Evolutionary conservation across 1,284 basidiomycete species (phyloP).

Genomic region (Laetiporus sulphureus): DNA sequence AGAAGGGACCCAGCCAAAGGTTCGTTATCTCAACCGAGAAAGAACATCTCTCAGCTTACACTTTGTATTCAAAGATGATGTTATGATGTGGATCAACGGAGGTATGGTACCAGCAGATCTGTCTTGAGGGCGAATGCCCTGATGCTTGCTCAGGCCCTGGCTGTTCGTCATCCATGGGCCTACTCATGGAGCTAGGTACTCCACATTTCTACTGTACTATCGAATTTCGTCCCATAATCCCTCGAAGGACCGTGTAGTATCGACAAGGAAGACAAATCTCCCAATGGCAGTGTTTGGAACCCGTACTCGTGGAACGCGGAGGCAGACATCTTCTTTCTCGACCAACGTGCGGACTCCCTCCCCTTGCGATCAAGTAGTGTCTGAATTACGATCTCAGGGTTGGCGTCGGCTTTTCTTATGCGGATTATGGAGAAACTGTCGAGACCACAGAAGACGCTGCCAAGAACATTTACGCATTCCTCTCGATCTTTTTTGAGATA

Average conservation of each 20-base stretch:
- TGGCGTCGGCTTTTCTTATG: slow-evolving; percentile 64
- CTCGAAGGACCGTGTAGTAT: slow-evolving; percentile 49
- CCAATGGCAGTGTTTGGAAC: slow-evolving; percentile 53
- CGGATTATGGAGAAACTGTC: slow-evolving; percentile 47
- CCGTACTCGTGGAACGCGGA: slow-evolving; percentile 60
- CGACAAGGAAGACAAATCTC: slow-evolving; percentile 39
- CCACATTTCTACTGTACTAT: background rate
- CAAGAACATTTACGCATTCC: slow-evolving; percentile 63
- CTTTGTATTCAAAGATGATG: slow-evolving; percentile 38
- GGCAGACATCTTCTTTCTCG: slow-evolving; percentile 67
- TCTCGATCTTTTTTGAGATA: slow-evolving; percentile 70
- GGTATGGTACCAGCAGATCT: no score
- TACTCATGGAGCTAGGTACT: slow-evolving; percentile 47
- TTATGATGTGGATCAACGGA: slow-evolving; percentile 71
- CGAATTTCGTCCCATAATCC: background rate
- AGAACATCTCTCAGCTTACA: background rate
- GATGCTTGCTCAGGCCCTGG: slow-evolving; percentile 41
- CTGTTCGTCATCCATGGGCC: slow-evolving; percentile 55
- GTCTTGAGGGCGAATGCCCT: no score
- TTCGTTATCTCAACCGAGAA: slow-evolving; percentile 5
- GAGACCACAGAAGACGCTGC: slow-evolving; percentile 69
- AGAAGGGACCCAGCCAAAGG: slow-evolving; percentile 54
- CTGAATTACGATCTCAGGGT: no score
- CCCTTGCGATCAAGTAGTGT: no score
- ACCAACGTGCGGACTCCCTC: slow-evolving; percentile 40